These are phyloP conservation scores for Ogataea hybrid DNA, from an alignment of 1,139 yeast species.

Conservation along the genomic window DNA sequence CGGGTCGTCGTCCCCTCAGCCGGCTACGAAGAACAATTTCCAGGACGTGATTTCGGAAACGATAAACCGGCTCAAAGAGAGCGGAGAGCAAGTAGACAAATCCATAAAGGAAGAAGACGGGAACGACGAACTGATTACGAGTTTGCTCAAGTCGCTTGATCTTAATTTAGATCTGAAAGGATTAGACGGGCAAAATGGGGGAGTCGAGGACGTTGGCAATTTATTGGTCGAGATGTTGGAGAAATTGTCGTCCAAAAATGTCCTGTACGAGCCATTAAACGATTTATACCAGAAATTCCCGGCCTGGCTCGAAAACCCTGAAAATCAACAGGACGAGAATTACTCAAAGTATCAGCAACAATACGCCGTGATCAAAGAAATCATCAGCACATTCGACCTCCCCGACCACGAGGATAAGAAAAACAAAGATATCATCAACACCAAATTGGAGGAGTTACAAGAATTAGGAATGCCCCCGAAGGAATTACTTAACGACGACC, in stretches of 20 bases:
- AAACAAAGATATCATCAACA: constrained; percentile 52
- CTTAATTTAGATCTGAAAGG: constrained; percentile 36
- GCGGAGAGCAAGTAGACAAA: constrained; percentile 66
- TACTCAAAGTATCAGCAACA: constrained; percentile 53
- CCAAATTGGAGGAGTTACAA: constrained; percentile 66
- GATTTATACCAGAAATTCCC: constrained; percentile 75
- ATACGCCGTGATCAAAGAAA: constrained; percentile 49
- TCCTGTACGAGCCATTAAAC: constrained; percentile 84
- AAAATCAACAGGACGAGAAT: constrained; percentile 38
- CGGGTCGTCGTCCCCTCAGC: constrained; percentile 4
- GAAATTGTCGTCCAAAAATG: constrained; percentile 82
- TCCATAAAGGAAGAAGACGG: constrained; percentile 46
- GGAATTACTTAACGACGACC: constrained; percentile 69
- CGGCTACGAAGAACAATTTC: constrained; percentile 41
- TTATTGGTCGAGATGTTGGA: constrained; percentile 76
- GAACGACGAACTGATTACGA: constrained; percentile 63
- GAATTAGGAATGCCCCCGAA: constrained; percentile 88
- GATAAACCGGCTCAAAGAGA: constrained; percentile 69
- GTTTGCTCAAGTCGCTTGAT: constrained; percentile 40
- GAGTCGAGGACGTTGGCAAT: constrained; percentile 57
- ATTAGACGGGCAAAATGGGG: constrained; percentile 38
- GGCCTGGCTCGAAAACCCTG: constrained; percentile 48
- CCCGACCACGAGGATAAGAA: constrained; percentile 52
- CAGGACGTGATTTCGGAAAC: constrained; percentile 81
- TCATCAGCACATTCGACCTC: constrained; percentile 57